Conservation (phyloP, 192 early-diverging fungal species). For the Lunasporangiospora selenospora region DNA sequence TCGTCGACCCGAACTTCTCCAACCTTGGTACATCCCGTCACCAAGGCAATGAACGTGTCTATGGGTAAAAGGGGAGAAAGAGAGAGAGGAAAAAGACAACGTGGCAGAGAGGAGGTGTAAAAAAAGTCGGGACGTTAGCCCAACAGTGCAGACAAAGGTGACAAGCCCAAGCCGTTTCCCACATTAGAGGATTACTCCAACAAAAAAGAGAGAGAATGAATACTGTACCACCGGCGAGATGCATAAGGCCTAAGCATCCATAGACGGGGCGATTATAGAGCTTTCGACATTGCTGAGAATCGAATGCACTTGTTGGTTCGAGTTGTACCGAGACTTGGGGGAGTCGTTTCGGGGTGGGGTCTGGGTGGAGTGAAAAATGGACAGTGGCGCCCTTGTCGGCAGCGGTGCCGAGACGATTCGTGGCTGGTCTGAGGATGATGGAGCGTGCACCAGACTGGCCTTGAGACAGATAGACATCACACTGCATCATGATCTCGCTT, state of each 20-base stretch:
- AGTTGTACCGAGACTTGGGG: slow-evolving; percentile 45
- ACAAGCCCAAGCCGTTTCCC: slow-evolving; percentile 6
- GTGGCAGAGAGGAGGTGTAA: no score
- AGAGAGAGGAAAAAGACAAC: slow-evolving; percentile 27
- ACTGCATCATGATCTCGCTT: slow-evolving; percentile 36
- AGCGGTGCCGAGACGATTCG: slow-evolving; percentile 9
- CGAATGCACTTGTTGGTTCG: slow-evolving; percentile 44
- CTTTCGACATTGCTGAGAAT: slow-evolving; percentile 48
- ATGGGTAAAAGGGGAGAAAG: slow-evolving; percentile 20
- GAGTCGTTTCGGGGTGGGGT: slow-evolving; percentile 11
- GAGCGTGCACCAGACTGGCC: slow-evolving; percentile 9
- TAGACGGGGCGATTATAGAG: slow-evolving; percentile 53
- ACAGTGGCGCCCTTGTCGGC: slow-evolving; percentile 14
- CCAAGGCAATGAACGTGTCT: slow-evolving; percentile 75
- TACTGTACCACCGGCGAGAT: slow-evolving; percentile 55
- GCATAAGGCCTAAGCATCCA: slow-evolving; percentile 63
- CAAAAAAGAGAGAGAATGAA: slow-evolving; percentile 21
- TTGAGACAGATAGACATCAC: slow-evolving; percentile 33
- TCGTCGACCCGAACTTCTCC: slow-evolving; percentile 67
- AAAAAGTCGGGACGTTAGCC: no score
- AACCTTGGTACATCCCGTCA: slow-evolving; percentile 68
- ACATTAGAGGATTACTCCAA: slow-evolving; percentile 1
- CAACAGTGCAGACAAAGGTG: slow-evolving; percentile 6
- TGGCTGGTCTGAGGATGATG: slow-evolving; percentile 19
- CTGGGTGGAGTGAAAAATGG: slow-evolving; percentile 18